Percentiles rank a stretch among this genome's conserved stretches.
Evolutionary conservation across 345 rosid species (phyloP).

Genomic region (Hypericum androsaemum): DNA sequence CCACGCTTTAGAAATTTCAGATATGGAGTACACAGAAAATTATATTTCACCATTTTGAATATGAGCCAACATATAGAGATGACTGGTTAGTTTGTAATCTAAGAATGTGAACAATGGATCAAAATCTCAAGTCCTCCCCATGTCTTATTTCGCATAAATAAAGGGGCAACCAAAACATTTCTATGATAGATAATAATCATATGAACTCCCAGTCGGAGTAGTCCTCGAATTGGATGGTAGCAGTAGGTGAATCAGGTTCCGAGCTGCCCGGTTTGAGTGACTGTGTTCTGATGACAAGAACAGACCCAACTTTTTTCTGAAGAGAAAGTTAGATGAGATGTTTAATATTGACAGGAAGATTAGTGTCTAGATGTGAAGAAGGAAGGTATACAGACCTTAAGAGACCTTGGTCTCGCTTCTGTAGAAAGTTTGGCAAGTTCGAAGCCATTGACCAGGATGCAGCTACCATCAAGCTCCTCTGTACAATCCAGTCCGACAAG

Average conservation of each 20-base stretch:
- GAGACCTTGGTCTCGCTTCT: conserved; percentile 5
- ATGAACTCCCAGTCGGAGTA: conserved; percentile 1
- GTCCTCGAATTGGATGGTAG: background rate
- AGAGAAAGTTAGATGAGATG: background rate
- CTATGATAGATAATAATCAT: background rate
- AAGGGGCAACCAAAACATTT: background rate
- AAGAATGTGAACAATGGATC: too few relatives aligned
- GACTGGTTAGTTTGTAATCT: too few relatives aligned
- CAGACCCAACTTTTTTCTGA: background rate
- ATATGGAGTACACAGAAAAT: too few relatives aligned
- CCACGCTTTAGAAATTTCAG: too few relatives aligned
- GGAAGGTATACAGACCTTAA: conserved; percentile 16
- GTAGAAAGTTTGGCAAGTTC: conserved; percentile 9
- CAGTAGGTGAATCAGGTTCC: background rate
- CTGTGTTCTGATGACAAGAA: background rate
- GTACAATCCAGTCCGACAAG: conserved; percentile 1
- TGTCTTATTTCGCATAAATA: background rate
- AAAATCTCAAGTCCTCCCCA: too few relatives aligned
- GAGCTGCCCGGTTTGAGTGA: background rate
- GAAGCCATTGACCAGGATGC: conserved; percentile 13
- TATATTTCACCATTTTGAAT: too few relatives aligned
- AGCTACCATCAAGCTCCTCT: conserved; percentile 21
- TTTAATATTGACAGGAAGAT: background rate
- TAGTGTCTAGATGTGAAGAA: too few relatives aligned
- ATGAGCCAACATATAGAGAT: too few relatives aligned